Base-by-base conservation (phyloP, 2,329 filamentous ascomycete species). In the Periconia sp. region DNA sequence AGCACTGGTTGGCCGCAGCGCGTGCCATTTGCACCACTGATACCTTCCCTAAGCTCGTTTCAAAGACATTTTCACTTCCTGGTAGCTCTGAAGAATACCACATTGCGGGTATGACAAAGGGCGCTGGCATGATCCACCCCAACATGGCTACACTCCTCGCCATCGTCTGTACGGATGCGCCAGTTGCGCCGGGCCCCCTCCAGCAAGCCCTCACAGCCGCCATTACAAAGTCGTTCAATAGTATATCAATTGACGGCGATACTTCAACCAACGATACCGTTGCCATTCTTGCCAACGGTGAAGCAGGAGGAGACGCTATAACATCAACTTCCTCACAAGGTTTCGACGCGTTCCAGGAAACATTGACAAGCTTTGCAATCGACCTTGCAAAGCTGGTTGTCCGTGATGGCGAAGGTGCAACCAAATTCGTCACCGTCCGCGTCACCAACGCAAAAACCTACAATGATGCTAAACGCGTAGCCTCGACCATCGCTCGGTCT, bases 221-320 rank as follows among this genome's bases (percentile, higher is more conserved):
- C 31, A 86, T 91, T 41, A 84, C 89, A 57, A 84, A 85, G 48
- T 95, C 89, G 0, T 99, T 97, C 80, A 97, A 99, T 79, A 87
- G 88, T 70, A 96, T 99, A 69, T 95, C 89, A 49, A 89, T 99
- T 48, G 94, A 99, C 70, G 94, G 94, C 46, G 94, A 97, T 73
- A 97, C 92, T 7, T 95, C 89, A 50, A 99, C 94, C 46, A 99
- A 99, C 73, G 94, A 99, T 75, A 97, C 92, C 0, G 83, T 97
- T 19, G 91, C 91, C 4, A 78, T 99, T 41, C 82, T 99, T n/a
- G 92, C 94, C 52, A 99, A 99, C 70, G 94, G 94, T 50, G 91
- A 90, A 13, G 92, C 90, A 0, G 89, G 89, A 40, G 89, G 89
- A 13, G 71, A 79, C 11, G 77, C 82, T 40, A 79, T 92, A 38